Conservation (phyloP, 495 filamentous ascomycete species). For the Penicillium subrubescens region DNA sequence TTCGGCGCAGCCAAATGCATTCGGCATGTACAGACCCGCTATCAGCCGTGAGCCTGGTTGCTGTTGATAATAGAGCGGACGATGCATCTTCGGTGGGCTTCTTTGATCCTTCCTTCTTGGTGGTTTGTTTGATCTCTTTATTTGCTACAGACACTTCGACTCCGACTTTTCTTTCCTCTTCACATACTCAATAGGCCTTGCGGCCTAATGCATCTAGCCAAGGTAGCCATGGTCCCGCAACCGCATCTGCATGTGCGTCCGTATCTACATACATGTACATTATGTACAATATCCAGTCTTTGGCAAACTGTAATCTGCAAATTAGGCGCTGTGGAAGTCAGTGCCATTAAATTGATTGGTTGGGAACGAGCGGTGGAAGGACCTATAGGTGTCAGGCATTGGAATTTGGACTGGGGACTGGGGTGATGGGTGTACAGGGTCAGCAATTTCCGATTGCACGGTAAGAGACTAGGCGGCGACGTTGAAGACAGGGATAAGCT, state of each 20-base stretch:
- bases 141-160: background rate
- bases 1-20: slow-evolving; percentile 12
- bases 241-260: background rate
- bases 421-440: slow-evolving; percentile 2
- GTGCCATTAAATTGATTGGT: background rate
- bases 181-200: background rate
- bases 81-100: slow-evolving; percentile 18
- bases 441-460: slow-evolving; percentile 6
- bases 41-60: background rate
- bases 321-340: background rate
- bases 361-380: background rate
- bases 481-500: background rate
- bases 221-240: background rate
- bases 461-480: background rate
- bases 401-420: background rate
- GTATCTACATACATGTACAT: background rate
- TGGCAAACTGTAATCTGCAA: background rate
- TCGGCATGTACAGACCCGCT: slow-evolving; percentile 14
- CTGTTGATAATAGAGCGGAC: slow-evolving; percentile 14
- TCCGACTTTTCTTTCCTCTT: background rate
- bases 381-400: background rate
- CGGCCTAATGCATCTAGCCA: background rate
- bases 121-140: background rate
- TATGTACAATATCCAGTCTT: background rate
- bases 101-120: slow-evolving; percentile 11